Conservation (phyloP, 192 early-diverging fungal genomes). For the Cladochytrium replicatum region DNA sequence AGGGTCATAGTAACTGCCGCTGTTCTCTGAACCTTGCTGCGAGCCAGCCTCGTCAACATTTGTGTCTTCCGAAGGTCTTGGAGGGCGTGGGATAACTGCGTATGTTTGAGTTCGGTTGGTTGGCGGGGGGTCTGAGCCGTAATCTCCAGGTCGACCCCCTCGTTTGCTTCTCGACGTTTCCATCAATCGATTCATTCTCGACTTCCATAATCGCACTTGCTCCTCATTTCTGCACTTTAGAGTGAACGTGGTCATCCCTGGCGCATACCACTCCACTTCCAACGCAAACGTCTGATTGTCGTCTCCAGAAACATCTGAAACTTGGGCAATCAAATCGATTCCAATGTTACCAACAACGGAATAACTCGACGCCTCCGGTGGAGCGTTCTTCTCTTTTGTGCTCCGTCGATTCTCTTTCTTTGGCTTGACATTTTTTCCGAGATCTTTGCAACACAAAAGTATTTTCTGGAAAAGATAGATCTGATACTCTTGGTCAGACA, state of each 20-base stretch:
- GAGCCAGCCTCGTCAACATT: no score
- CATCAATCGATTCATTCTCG: slow-evolving; percentile 62
- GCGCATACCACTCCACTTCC: slow-evolving; percentile 70
- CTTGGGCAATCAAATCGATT: slow-evolving; percentile 64
- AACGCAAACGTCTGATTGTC: slow-evolving; percentile 27
- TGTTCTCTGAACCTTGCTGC: no score
- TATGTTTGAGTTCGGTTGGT: slow-evolving; percentile 1
- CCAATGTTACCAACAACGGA: slow-evolving; percentile 78
- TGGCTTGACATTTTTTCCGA: slow-evolving; percentile 27
- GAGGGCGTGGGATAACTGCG: slow-evolving; percentile 9
- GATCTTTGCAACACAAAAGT: slow-evolving; percentile 88
- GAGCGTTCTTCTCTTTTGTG: slow-evolving; percentile 27
- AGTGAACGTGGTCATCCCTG: slow-evolving; percentile 73
- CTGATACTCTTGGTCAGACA: slow-evolving; percentile 72
- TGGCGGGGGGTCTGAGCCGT: slow-evolving; percentile 3
- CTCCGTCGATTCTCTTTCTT: slow-evolving; percentile 55
- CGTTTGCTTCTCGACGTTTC: slow-evolving; percentile 7
- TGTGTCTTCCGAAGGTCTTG: not conserved
- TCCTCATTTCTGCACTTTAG: slow-evolving; percentile 86
- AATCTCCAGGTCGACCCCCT: slow-evolving; percentile 6
- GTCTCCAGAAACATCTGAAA: slow-evolving; percentile 49
- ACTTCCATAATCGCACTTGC: slow-evolving; percentile 83
- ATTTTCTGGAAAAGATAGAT: slow-evolving; percentile 92
- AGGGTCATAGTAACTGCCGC: not conserved
- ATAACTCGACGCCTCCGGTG: slow-evolving; percentile 13